phyloP scores from a whole-genome alignment of 148 eudicot species.

The Silene conica region DNA sequence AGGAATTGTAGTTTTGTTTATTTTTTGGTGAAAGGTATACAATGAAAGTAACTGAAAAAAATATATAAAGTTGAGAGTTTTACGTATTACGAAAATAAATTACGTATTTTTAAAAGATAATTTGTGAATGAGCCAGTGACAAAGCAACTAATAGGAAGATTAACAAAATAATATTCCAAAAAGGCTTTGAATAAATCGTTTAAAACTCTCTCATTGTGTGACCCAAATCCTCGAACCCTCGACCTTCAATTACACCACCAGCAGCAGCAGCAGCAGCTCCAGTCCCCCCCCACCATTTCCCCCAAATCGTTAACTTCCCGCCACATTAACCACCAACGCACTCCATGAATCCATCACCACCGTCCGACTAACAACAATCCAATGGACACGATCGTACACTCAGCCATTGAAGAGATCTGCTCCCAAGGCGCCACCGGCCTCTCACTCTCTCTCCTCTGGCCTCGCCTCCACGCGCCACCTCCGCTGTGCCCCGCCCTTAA shows the following conservation, averaged over 20 bases:
- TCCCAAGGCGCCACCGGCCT: conserved; percentile 48
- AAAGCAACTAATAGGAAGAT: too few relatives aligned
- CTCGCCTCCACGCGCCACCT: neutral
- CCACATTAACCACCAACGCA: too few relatives aligned
- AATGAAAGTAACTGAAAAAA: too few relatives aligned
- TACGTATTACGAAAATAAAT: too few relatives aligned
- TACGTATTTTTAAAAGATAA: too few relatives aligned
- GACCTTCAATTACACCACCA: neutral
- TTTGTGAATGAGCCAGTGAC: too few relatives aligned
- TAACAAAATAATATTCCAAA: too few relatives aligned
- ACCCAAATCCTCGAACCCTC: conserved; percentile 8
- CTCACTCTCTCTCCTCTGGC: conserved; percentile 35
- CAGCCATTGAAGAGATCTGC: conserved; percentile 72
- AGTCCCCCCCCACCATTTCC: neutral
- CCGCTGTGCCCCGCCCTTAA: conserved; percentile 49
- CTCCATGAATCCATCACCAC: conserved; percentile 7
- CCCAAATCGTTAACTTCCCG: neutral
- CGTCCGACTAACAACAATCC: conserved; percentile 10
- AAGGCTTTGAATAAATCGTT: too few relatives aligned
- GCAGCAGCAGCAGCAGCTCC: neutral
- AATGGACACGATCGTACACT: conserved; percentile 64
- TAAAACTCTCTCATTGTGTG: too few relatives aligned
- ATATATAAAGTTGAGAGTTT: too few relatives aligned
- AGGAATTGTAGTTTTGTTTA: too few relatives aligned
- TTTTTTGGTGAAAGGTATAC: too few relatives aligned